phyloP scores from a whole-genome alignment of 257 asterid genomes.

The Leonotis leonurus region DNA sequence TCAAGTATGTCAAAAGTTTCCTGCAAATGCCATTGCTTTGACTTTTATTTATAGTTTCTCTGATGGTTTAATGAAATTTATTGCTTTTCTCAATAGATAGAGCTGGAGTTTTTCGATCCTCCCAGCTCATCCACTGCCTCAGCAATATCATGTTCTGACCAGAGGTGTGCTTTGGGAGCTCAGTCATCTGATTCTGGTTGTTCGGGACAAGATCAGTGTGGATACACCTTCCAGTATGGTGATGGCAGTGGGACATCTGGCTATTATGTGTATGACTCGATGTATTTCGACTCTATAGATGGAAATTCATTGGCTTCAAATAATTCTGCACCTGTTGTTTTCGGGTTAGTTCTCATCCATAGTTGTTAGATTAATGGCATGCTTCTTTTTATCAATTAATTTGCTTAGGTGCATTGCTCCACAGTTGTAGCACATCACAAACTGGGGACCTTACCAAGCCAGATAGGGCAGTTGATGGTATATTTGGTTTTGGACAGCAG shows the following conservation, averaged over 20 bases:
- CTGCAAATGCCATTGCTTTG: too few relatives aligned
- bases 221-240: conserved; percentile 85
- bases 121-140: conserved; percentile 63
- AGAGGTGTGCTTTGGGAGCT: conserved; percentile 62
- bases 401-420: conserved; percentile 8
- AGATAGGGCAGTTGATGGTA: conserved; percentile 95
- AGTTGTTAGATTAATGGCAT: neutral
- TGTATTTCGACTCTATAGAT: conserved; percentile 56
- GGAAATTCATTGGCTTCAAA: conserved; percentile 57
- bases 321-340: conserved; percentile 74
- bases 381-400: conserved; percentile 1
- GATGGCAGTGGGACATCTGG: conserved; percentile 99
- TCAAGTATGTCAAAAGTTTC: conserved; percentile 56
- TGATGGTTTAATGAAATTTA: neutral
- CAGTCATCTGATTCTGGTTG: conserved; percentile 69
- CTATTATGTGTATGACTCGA: conserved; percentile 64
- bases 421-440: conserved; percentile 93
- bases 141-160: conserved; percentile 65
- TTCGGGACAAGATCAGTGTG: conserved; percentile 60
- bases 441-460: conserved; percentile 83
- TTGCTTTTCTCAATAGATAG: conserved; percentile 46
- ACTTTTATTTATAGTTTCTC: neutral
- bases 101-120: conserved; percentile 81
- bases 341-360: conserved; percentile 60
- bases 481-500: conserved; percentile 96